Evolutionary conservation across 2,329 filamentous ascomycete genomes (phyloP).

Genomic region (Oidium heveae): DNA sequence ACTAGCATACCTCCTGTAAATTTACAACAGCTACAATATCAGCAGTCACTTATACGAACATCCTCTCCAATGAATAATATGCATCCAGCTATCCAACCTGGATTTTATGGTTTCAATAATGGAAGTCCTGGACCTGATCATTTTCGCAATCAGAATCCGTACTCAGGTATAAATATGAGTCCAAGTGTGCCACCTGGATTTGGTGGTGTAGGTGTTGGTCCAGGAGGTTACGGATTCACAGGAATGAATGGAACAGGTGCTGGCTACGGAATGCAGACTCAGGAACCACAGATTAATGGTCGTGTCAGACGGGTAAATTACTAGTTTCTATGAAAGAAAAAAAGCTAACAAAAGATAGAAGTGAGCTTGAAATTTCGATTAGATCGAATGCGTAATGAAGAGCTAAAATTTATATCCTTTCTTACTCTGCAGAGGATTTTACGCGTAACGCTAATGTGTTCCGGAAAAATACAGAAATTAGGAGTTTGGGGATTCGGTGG

Average conservation of each 20-base stretch:
- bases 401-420: not conserved
- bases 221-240: slow-evolving; percentile 21
- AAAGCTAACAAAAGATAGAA: not conserved
- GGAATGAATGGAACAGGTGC: slow-evolving; percentile 20
- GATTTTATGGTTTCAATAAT: slow-evolving; percentile 26
- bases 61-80: slow-evolving; percentile 28
- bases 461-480: not conserved
- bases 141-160: slow-evolving; percentile 24
- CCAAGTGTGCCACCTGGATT: slow-evolving; percentile 23
- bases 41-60: slow-evolving; percentile 28
- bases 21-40: slow-evolving; percentile 30
- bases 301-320: slow-evolving; percentile 14
- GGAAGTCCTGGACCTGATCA: slow-evolving; percentile 26
- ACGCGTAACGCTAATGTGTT: not conserved
- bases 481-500: not conserved
- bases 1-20: slow-evolving; percentile 22
- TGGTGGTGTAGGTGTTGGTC: slow-evolving; percentile 19
- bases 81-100: slow-evolving; percentile 29
- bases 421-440: not conserved
- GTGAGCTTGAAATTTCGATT: not conserved
- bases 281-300: slow-evolving; percentile 29
- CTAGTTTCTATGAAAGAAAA: not conserved
- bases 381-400: no score
- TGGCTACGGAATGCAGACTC: slow-evolving; percentile 26
- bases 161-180: slow-evolving; percentile 13